Percentiles rank a stretch among this genome's conserved stretches.
Conservation (phyloP, 108 stramenopile species). For the Fragilaria radians region DNA sequence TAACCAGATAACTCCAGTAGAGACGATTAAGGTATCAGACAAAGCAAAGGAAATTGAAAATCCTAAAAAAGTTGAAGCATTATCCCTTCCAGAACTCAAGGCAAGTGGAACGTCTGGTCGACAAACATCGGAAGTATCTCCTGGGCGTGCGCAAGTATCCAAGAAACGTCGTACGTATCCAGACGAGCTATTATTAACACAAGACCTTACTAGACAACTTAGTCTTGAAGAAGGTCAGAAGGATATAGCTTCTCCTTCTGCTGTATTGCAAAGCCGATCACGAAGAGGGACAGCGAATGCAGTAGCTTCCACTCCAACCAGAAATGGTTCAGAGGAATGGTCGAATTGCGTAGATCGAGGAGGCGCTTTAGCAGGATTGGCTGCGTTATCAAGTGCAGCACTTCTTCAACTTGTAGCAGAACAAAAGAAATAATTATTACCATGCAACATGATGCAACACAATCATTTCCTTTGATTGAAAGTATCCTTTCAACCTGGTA, state of each 20-base stretch:
- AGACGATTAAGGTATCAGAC: too few relatives aligned
- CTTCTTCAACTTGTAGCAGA: neutral
- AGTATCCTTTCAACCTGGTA: too few relatives aligned
- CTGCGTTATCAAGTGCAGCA: neutral
- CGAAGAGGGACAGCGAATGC: neutral
- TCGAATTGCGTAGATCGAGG: neutral
- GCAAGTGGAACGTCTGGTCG: neutral
- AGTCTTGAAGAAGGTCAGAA: neutral
- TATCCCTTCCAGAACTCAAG: neutral
- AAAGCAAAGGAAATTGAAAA: too few relatives aligned
- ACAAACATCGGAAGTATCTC: neutral
- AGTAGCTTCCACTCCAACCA: neutral
- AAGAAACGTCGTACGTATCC: neutral
- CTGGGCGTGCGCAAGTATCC: constrained; percentile 1
- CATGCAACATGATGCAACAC: too few relatives aligned
- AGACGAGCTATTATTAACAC: neutral
- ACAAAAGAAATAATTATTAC: too few relatives aligned
- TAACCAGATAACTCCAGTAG: too few relatives aligned
- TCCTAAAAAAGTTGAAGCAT: neutral
- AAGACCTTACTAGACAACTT: neutral
- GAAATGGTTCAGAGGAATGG: neutral
- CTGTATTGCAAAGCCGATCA: neutral
- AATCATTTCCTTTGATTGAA: too few relatives aligned
- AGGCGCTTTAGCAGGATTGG: neutral
- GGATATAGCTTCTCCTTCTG: constrained; percentile 1